Base-by-base conservation (phyloP, 2,329 filamentous ascomycete genomes). In the Phialophora expanda region DNA sequence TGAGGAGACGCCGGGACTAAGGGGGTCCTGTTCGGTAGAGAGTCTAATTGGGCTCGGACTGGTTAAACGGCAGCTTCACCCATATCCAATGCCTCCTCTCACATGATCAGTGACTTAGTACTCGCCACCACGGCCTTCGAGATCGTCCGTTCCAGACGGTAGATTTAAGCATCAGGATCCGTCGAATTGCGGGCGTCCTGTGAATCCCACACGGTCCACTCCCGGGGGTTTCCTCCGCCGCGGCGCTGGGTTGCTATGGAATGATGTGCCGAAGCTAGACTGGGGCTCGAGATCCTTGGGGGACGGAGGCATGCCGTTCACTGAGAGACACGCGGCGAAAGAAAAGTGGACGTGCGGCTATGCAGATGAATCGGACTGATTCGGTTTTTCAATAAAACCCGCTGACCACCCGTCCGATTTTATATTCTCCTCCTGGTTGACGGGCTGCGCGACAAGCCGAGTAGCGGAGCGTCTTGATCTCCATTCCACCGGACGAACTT, bases 171-270 rank as follows among this genome's bases (percentile, higher is more conserved):
- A 55, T 55, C 53, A 55, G 32, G 22, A 24, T 24, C 24, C 24
- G 24, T 24, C 24, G 28, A 30, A 14, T 30, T 50, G 44, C 17
- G 20, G 11, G 41, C 9, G 9, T 41, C 32, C 34, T 28, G 17
- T 14, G n/a, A 34, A 48, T 46, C 41, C 7, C 30, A 46, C 2
- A 28, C 41, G 38, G 1, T 34, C 56, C 56, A 59, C 56, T 7
- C 14, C 22, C 56, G 56, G 56, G 26, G 41, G 6, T 59, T 59
- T 50, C 41, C 41, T 59, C 56, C 26, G 50, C 56, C 56, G 41
- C 28, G 9, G 12, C 20, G 2, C 12, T 34, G 11, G 24, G 34
- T 58, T 41, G 8, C 38, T 41, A 24, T 57, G 30, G 41, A 59
- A 59, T 59, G 24, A 59, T 59, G 20, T 26, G 41, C 56, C 56